Percentiles rank a stretch among this genome's conserved stretches.
Evolutionary conservation across 306 rosid genomes (phyloP).

Genomic region (Echinosophora koreensis): DNA sequence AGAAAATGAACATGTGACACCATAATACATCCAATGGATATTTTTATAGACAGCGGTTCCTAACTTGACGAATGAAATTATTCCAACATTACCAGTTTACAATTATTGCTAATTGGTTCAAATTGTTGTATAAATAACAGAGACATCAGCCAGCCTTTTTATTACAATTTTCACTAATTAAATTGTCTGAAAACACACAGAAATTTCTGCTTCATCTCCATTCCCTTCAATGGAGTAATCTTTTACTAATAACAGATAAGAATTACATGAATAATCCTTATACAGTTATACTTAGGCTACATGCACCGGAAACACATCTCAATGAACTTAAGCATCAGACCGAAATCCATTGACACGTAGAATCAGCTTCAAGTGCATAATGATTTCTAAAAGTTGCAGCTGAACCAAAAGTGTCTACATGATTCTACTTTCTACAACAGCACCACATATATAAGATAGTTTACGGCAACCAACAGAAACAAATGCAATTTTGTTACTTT

Average conservation of each 20-base stretch:
- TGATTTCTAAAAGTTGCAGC: conserved; percentile 21
- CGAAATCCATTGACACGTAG: conserved; percentile 15
- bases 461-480: conserved; percentile 14
- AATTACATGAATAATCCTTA: conserved; percentile 4
- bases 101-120: background rate
- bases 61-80: conserved; percentile 24
- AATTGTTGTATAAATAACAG: conserved; percentile 1
- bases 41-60: conserved; percentile 23
- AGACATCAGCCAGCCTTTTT: background rate
- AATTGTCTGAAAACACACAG: conserved; percentile 4
- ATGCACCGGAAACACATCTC: conserved; percentile 31
- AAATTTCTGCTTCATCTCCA: conserved; percentile 19
- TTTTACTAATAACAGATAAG: conserved; percentile 18
- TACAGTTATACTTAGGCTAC: background rate
- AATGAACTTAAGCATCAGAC: conserved; percentile 32
- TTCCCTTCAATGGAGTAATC: conserved; percentile 23
- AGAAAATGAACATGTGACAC: conserved; percentile 12
- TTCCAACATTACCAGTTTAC: background rate
- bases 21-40: conserved; percentile 18
- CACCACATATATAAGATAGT: background rate
- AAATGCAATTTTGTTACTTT: conserved; percentile 10
- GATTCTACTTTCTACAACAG: conserved; percentile 15
- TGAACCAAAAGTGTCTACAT: conserved; percentile 5
- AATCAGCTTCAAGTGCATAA: conserved; percentile 12
- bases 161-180: conserved; percentile 6